These are phyloP conservation scores for Calonectria honghensis DNA, from an alignment of 2,329 filamentous ascomycete species.

Conservation along the genomic window DNA sequence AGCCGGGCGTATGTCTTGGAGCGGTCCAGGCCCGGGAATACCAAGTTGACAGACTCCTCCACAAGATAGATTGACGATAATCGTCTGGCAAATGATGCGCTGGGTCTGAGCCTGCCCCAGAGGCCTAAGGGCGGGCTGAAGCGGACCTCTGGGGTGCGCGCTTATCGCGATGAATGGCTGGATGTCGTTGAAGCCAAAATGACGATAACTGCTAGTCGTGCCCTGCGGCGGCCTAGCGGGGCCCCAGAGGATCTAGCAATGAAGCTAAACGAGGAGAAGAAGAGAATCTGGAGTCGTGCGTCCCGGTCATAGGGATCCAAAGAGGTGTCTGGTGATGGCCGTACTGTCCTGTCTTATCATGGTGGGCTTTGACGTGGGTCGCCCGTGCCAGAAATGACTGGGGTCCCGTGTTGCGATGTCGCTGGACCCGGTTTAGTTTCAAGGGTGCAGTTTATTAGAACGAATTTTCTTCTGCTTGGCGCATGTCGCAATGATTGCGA, in stretches of 20 bases:
- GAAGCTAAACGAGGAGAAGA: constrained; percentile 35
- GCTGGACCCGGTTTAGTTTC: constrained; percentile 37
- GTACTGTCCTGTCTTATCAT: constrained; percentile 47
- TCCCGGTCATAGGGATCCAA: constrained; percentile 35
- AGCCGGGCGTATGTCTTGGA: constrained; percentile 37
- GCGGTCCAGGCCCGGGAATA: constrained; percentile 48
- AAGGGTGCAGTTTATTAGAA: constrained; percentile 11
- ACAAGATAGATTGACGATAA: constrained; percentile 46
- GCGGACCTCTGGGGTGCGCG: constrained; percentile 53
- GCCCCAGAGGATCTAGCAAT: constrained; percentile 37
- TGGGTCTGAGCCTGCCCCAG: constrained; percentile 37
- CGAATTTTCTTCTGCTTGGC: constrained; percentile 19
- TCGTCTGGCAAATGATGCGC: constrained; percentile 43
- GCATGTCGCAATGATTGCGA: constrained; percentile 36
- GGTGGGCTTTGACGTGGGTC: constrained; percentile 45
- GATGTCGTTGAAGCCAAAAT: constrained; percentile 46
- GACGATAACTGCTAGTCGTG: constrained; percentile 43
- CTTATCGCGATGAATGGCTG: constrained; percentile 55
- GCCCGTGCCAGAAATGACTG: constrained; percentile 39
- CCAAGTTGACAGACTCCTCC: constrained; percentile 31
- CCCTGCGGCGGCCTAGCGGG: constrained; percentile 42
- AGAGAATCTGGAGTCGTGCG: constrained; percentile 37
- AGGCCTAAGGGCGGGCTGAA: constrained; percentile 41
- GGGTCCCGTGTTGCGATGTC: constrained; percentile 43
- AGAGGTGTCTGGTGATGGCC: constrained; percentile 42